These are phyloP conservation scores for Turnera subulata DNA, from an alignment of 345 rosid genomes.

Conservation along the genomic window DNA sequence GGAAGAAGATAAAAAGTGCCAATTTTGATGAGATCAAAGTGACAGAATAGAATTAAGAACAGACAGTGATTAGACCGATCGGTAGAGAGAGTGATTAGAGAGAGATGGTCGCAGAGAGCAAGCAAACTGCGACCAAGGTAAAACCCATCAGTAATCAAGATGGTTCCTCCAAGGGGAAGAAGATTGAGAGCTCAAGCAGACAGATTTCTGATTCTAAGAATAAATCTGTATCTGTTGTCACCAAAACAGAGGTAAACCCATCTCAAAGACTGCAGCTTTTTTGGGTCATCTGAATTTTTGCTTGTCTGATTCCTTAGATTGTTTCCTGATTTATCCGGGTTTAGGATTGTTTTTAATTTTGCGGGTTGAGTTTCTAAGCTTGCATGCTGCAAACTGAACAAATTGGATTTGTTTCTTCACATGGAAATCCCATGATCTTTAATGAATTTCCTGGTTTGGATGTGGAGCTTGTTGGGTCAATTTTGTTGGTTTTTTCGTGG, in stretches of 20 bases:
- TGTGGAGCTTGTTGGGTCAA: conserved; percentile 2
- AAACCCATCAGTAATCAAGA: conserved; percentile 34
- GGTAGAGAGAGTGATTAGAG: background rate
- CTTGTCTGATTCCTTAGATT: background rate
- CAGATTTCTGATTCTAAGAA: conserved; percentile 36
- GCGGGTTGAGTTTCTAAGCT: background rate
- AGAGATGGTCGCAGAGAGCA: conserved; percentile 50
- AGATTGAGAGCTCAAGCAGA: conserved; percentile 46
- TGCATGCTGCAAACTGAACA: background rate
- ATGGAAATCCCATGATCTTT: background rate
- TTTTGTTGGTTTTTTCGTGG: conserved; percentile 2
- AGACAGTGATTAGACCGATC: background rate
- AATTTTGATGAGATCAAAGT: background rate
- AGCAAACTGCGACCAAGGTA: conserved; percentile 38
- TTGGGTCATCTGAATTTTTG: background rate
- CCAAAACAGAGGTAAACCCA: conserved; percentile 54
- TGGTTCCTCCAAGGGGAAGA: conserved; percentile 50
- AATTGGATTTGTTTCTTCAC: background rate
- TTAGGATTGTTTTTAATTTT: background rate
- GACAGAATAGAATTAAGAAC: background rate
- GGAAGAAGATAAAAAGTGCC: no score
- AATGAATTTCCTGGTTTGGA: conserved; percentile 5
- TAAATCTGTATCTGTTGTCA: conserved; percentile 39
- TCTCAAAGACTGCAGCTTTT: background rate
- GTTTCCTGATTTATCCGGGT: background rate